Base-by-base conservation (phyloP, 2,329 filamentous ascomycete species). In the Zymoseptoria tritici region DNA sequence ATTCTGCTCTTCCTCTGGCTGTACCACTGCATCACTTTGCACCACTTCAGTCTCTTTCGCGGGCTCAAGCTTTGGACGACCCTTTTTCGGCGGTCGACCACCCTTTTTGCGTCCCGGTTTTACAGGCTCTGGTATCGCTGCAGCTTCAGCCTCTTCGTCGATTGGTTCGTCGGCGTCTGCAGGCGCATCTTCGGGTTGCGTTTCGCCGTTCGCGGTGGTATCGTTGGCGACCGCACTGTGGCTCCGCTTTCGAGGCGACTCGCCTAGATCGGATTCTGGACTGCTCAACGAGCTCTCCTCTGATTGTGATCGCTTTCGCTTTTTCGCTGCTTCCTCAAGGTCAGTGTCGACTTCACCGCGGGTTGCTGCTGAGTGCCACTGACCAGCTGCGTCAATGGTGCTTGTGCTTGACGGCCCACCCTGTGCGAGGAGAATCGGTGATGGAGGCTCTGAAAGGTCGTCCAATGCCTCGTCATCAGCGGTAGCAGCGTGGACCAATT, bases 401-500 rank as follows among this genome's bases (percentile, higher is more conserved):
- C 68, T 70, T 26, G 70, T 71, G 60, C 70, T 71, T 16, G 70
- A 71, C 24, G 68, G 66, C 9, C 68, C 70, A 21, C 67, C 70
- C n/a, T 64, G 59, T 22, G 62, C 70, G 19, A 61, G 56, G 13
- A 66, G 68, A 56, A 71, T 58, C 7, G 71, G 70, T 54, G 70
- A 73, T 11, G 68, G 68, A 22, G 70, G 69, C 42, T 78, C 77
- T 7, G 77, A 75, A 22, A 74, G 67, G 21, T 73, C 52, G 22
- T 78, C 77, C 6, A 76, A 74, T 21, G 73, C 66, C 20, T 73
- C 52, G 8, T 53, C 52, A 31, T 79, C 77, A 42, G 75, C 71
- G 57, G 77, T 73, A 16, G 79, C 78, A 59, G 81, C 79, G 62
- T 87, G 84, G 66, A 85, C 85, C 61, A 91, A 81, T 77, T 91